Evolutionary conservation across 495 filamentous ascomycete genomes (phyloP).

Genomic region (Melanomma pulvis-pyrius): DNA sequence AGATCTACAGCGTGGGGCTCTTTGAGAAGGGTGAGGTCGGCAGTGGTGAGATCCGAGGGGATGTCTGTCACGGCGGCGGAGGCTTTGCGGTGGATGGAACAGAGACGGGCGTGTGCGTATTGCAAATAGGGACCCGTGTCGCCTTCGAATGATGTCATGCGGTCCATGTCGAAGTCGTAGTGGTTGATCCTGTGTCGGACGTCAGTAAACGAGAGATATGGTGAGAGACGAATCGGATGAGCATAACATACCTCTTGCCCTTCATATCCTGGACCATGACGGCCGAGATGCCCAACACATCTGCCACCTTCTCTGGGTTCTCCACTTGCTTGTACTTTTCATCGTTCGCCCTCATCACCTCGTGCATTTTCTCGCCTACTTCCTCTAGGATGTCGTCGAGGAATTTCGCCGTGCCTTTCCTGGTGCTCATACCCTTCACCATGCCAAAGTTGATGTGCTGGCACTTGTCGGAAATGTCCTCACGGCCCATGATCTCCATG

Average conservation of each 20-base stretch:
- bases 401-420: constrained; percentile 71
- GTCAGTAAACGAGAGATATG: constrained; percentile 49
- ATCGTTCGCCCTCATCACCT: constrained; percentile 67
- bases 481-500: constrained; percentile 66
- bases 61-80: constrained; percentile 11
- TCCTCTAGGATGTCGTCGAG: constrained; percentile 68
- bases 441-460: constrained; percentile 76
- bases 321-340: constrained; percentile 67
- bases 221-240: neutral
- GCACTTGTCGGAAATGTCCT: constrained; percentile 63
- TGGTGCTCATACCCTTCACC: constrained; percentile 70
- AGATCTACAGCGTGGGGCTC: constrained; percentile 62
- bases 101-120: constrained; percentile 69
- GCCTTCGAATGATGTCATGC: constrained; percentile 71
- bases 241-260: constrained; percentile 54
- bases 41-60: constrained; percentile 56
- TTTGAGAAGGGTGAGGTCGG: constrained; percentile 58
- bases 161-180: constrained; percentile 68
- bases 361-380: constrained; percentile 71
- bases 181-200: constrained; percentile 57
- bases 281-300: constrained; percentile 63
- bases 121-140: constrained; percentile 73
- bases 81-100: constrained; percentile 55
- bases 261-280: constrained; percentile 71
- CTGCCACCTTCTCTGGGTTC: constrained; percentile 58